A percentile compares a stretch with the other conserved stretches of the same genome.
These are phyloP conservation scores for Elsinoe necatrix DNA, from an alignment of 2,329 filamentous ascomycete species.

Conservation along the genomic window DNA sequence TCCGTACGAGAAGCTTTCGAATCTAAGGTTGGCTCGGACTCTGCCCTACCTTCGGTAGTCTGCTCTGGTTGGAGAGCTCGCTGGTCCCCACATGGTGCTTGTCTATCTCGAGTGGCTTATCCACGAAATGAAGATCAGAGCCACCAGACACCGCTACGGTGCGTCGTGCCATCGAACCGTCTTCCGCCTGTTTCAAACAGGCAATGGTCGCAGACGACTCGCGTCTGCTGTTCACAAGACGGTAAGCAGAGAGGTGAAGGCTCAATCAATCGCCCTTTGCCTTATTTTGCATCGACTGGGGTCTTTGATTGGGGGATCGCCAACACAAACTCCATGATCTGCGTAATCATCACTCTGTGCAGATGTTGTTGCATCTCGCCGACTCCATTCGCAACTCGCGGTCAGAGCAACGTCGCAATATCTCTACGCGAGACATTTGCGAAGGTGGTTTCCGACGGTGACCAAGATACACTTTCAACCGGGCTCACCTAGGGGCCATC, in stretches of 20 bases:
- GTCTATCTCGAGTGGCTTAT: slow-evolving; percentile 10
- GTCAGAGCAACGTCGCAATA: background rate
- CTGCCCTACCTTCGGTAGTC: slow-evolving; percentile 12
- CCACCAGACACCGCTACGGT: slow-evolving; percentile 11
- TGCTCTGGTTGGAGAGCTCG: slow-evolving; percentile 1
- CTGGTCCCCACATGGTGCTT: slow-evolving; percentile 1
- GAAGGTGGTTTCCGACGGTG: background rate
- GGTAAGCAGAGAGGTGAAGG: slow-evolving; percentile 8
- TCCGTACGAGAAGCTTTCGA: slow-evolving; percentile 4
- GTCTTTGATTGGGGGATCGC: slow-evolving; percentile 13
- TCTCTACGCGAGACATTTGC: background rate
- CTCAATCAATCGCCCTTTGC: slow-evolving; percentile 7
- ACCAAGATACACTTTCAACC: slow-evolving; percentile 1
- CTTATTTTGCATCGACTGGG: slow-evolving; percentile 9
- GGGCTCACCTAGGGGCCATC: background rate
- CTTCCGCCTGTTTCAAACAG: slow-evolving; percentile 11
- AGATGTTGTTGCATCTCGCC: background rate
- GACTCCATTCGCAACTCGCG: background rate
- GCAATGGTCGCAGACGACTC: slow-evolving; percentile 9
- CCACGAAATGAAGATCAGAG: slow-evolving; percentile 13
- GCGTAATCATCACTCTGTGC: background rate
- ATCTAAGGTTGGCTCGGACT: background rate
- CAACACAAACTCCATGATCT: slow-evolving; percentile 5
- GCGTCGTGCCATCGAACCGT: background rate
- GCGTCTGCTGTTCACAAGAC: background rate